Base-by-base conservation (phyloP, 106 monocot species). In the Hemerocallis citrina region DNA sequence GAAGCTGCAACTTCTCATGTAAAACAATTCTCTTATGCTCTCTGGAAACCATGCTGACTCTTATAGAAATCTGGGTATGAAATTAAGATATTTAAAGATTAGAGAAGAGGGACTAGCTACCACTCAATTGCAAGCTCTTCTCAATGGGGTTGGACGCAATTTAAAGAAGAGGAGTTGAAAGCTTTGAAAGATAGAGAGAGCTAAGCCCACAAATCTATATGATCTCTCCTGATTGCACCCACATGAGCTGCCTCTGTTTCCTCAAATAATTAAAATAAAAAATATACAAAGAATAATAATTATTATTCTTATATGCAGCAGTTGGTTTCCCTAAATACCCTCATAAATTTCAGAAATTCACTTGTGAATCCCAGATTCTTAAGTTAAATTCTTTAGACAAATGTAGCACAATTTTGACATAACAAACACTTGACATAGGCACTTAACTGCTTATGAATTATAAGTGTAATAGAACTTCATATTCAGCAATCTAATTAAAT, bases 1-100 rank as follows among this genome's bases (percentile, higher is more conserved):
- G 89, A 13, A 86, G 79, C 62, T 95, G 80, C 57, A 89, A 80
- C 74, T 95, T 95, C 75, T 86, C 94, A 78, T 94, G 82, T 62
- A 85, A 58, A 45, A 52, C 64, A 29, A 61, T 69, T 67, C 72
- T 82, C 61, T 85, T 81, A 55, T 76, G 69, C 67, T 85, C 85
- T 61, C 75, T 83, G 2, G 89, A 77, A 35, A 83, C 52, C 84
- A 83, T 84, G 41, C 34, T 59, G 9, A 13, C 23, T 56, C 56
- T 35, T 34, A 55, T 57, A 22, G 51, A 47, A 34, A 61, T 55
- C 51, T 65, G 52, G 52, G 33, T 22, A n/a, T n/a, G n/a, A 34
- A 31, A 3, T 36, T 9, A 20, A 52, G 27, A 34, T 22, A 43
- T 13, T 52, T 55, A 50, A 36, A 38, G n/a, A n/a, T n/a, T n/a